phyloP scores from a whole-genome alignment of 108 stramenopile genomes.

The Discostella pseudostelligera region DNA sequence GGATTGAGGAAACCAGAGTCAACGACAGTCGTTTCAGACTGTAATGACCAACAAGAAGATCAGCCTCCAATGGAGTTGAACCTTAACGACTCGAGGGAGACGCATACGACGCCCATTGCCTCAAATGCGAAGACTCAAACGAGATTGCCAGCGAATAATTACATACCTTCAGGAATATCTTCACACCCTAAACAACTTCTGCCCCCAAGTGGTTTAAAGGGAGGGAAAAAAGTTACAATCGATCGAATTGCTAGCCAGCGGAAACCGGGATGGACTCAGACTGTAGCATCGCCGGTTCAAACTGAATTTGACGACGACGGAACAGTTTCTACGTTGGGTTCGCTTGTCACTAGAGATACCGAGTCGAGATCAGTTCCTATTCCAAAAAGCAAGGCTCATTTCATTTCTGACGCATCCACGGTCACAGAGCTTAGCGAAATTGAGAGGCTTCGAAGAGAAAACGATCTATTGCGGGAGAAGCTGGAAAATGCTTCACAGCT shows the following conservation, averaged over 20 bases:
- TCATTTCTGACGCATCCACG: constrained; percentile 1
- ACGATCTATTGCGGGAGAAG: constrained; percentile 26
- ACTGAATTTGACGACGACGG: constrained; percentile 18
- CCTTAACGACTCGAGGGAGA: constrained; percentile 18
- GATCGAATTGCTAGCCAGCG: not conserved
- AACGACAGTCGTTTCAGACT: not conserved
- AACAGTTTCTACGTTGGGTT: constrained; percentile 29
- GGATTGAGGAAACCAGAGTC: not conserved
- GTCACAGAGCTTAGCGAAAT: constrained; percentile 34
- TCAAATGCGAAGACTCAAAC: constrained; percentile 14
- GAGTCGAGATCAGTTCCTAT: not conserved
- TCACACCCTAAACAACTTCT: too few species aligned
- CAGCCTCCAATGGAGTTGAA: not conserved
- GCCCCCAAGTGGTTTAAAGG: too few species aligned
- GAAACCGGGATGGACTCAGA: not conserved
- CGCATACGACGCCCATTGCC: constrained; percentile 6
- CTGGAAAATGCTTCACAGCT: constrained; percentile 19
- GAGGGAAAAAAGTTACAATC: too few species aligned
- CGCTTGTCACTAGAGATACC: constrained; percentile 27
- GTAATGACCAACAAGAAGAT: not conserved
- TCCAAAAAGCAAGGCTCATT: not conserved
- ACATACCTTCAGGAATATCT: not conserved
- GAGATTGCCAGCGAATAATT: not conserved
- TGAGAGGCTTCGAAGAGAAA: constrained; percentile 35
- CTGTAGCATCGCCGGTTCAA: not conserved